Evolutionary conservation across 2,329 filamentous ascomycete genomes (phyloP), one percentile per base, ranked within the genome.

Genomic region (Corniculantispora saksenae): DNA sequence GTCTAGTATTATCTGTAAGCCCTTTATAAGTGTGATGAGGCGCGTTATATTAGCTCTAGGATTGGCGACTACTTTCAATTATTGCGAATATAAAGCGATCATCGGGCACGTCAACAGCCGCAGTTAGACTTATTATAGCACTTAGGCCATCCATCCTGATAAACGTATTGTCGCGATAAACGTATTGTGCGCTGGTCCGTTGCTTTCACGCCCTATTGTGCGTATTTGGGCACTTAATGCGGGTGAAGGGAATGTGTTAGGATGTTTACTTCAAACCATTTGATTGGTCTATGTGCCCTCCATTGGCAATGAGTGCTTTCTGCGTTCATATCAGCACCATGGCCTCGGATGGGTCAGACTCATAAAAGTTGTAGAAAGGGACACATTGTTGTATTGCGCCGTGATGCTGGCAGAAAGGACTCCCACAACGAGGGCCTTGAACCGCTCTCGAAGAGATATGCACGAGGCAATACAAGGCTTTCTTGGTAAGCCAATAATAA

Each of bases 11-110:
- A 32, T 48, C 35, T 40, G 40, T 10, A 57, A 29, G 8, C 54
- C 53, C 21, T 53, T 45, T 25, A 56, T 27, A 38, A 40, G 32
- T 17, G 29, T 48, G 21, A 21, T 25, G 19, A 65, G 63, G 23
- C 47, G 63, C 47, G 29, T 12, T 32, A 65, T 47, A 25, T 65
- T 56, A 23, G 25, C 54, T 27, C 29, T 10, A 29, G 61, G 43
- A 64, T 64, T 58, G 27, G 61, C 61, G 54, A 64, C 53, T 23
- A 43, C 54, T 15, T 56, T 50, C 27, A 43, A 57, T 29, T 64
- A 64, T 27, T 53, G 53, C 15, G 55, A 64, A 59, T 55, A 59
- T 32, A 53, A 23, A 53, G 62, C 47, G 27, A 59, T 53, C 3
- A 64, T 19, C 29, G 6, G 62, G 59, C 17, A 64, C 35, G 43